Base-by-base conservation (phyloP, 768 basidiomycete genomes). In the Collybia mongolica region DNA sequence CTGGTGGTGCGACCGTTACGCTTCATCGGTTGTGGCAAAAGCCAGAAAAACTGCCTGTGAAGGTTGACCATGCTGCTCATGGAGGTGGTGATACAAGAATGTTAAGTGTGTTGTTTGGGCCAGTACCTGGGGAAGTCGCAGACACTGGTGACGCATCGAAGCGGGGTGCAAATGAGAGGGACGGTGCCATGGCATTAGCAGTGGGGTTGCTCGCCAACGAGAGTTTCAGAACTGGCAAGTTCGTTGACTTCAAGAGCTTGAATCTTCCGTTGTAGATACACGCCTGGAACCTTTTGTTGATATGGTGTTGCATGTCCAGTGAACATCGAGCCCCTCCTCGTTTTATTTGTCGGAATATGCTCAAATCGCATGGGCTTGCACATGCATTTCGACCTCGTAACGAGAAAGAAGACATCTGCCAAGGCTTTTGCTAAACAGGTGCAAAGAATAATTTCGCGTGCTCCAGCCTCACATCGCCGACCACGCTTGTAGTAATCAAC, bases 191-290 rank as follows among this genome's bases (percentile, higher is more conserved):
- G 56, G 76, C 76, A 6, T 64, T 79, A 46, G 75, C 75, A 14
- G 74, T 77, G 6, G 76, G 77, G 0, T 54, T 80, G 15, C 58
- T 75, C 37, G 77, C 79, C 9, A 80, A 79, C 54, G 73, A 77
- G 62, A 75, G 72, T 46, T 77, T 79, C 63, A 71, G 65, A 58
- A 74, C 69, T 3, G 73, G 70, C 9, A 63, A 75, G 53, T 71
- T 76, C 56, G 62, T 73, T 9, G 61, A 72, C 36, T 55, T 76
- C 11, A 63, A 66, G 40, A 60, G 59, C 45, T 53, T 73, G 49
- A 57, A 60, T 39, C 54, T 65, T 11, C 64, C 66, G 1, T 55
- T 67, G 52, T 62, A 59, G 54, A 32, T 32, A 32, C 14, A 14
- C 2, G 7, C 32, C 11, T 3, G 32, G 3, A 32, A 26, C 24